Conservation (phyloP, 257 asterid genomes). For the Coffea eugenioides region DNA sequence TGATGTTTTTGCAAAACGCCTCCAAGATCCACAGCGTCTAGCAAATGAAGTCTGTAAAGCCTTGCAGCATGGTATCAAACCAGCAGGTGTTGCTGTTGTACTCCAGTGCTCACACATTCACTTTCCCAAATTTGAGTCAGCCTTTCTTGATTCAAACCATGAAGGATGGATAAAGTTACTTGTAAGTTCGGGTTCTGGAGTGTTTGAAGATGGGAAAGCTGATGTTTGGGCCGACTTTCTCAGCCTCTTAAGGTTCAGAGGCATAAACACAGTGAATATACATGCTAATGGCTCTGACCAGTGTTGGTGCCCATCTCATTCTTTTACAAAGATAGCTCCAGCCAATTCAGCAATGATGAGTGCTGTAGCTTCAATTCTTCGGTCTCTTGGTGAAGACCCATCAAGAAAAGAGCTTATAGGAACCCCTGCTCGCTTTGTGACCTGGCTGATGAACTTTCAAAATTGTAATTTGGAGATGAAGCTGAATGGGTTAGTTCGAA, state of each 20-base stretch:
- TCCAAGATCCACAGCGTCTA: constrained; percentile 84
- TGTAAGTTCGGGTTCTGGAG: constrained; percentile 76
- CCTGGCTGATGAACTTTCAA: constrained; percentile 75
- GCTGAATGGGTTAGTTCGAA: constrained; percentile 44
- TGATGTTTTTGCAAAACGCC: constrained; percentile 79
- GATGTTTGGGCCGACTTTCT: constrained; percentile 72
- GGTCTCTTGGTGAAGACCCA: constrained; percentile 77
- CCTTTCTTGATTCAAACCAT: constrained; percentile 48
- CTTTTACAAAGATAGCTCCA: constrained; percentile 30
- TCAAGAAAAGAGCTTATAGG: constrained; percentile 67
- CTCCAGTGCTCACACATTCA: constrained; percentile 79
- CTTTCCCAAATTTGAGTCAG: constrained; percentile 51
- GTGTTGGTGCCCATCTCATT: constrained; percentile 69
- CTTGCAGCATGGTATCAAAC: constrained; percentile 67
- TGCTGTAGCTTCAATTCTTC: constrained; percentile 64
- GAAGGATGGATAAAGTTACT: constrained; percentile 50
- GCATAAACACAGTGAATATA: constrained; percentile 26
- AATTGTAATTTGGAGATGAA: constrained; percentile 57
- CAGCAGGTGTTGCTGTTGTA: constrained; percentile 82
- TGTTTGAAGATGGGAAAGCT: constrained; percentile 50
- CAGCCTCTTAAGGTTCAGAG: constrained; percentile 66
- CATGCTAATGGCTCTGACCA: constrained; percentile 20
- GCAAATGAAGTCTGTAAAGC: constrained; percentile 73
- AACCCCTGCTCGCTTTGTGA: constrained; percentile 71
- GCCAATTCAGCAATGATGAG: constrained; percentile 44